A percentile compares a stretch with the other conserved stretches of the same genome.
These are phyloP conservation scores for Earliella scabrosa DNA, from an alignment of 1,284 basidiomycete species.

Conservation along the genomic window DNA sequence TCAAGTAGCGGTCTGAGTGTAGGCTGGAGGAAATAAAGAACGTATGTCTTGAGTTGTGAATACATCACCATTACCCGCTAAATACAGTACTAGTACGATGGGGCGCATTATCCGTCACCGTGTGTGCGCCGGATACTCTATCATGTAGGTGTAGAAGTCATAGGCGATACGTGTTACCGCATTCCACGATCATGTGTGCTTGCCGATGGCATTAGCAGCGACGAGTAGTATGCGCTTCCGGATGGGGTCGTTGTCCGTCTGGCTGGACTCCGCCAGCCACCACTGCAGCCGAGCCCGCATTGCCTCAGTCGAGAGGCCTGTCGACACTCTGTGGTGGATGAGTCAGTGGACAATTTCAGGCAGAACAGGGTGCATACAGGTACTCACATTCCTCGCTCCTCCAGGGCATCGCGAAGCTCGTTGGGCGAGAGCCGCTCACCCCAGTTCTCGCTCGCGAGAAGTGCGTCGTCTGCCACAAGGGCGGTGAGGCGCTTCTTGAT, in stretches of 20 bases:
- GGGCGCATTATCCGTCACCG: background rate
- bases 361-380: background rate
- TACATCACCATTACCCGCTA: constrained; percentile 23
- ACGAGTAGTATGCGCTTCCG: constrained; percentile 47
- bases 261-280: constrained; percentile 57
- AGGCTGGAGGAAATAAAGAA: constrained; percentile 8
- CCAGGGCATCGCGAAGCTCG: constrained; percentile 64
- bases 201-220: constrained; percentile 31
- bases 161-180: background rate
- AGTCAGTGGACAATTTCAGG: background rate
- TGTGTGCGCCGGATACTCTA: constrained; percentile 6
- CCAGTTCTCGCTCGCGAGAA: constrained; percentile 55
- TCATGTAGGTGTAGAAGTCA: background rate
- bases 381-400: constrained; percentile 77
- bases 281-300: constrained; percentile 55
- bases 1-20: background rate
- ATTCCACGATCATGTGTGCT: constrained; percentile 13
- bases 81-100: constrained; percentile 15
- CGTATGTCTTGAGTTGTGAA: constrained; percentile 24
- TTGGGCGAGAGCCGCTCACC: constrained; percentile 49
- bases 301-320: constrained; percentile 42
- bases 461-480: constrained; percentile 61
- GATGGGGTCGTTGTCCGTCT: constrained; percentile 37
- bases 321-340: constrained; percentile 39
- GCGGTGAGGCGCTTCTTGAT: constrained; percentile 59